Base-by-base conservation (phyloP, 257 asterid genomes). In the Salvia rosmarinus region DNA sequence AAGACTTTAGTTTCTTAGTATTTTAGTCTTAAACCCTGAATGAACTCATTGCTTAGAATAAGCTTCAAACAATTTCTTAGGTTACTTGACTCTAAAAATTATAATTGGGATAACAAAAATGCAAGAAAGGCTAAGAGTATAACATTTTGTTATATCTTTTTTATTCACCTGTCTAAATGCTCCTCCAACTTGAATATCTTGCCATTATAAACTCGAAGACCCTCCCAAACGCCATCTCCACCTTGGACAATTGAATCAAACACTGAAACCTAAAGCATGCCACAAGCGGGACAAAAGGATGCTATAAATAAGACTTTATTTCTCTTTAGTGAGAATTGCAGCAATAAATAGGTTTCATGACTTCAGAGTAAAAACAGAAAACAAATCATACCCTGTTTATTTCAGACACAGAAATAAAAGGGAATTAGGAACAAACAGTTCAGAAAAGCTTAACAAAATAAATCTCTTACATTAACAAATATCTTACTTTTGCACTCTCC, bases 171-270 rank as follows among this genome's bases (percentile, higher is more conserved):
- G 79, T 90, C 96, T 46, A 92, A 81, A 82, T 90, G 96, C 78
- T 92, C 98, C 81, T 90, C 98, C 62, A 92, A 87, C 82, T 92
- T 92, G 64, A 92, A 92, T 73, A 89, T 61, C 82, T 88, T 92
- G 72, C 95, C 92, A 3, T 73, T 56, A 60, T 92, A 92, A 64
- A 92, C 78, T 58, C 96, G 89, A 72, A 92, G 96, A 42, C 96
- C 98, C 76, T 92, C 98, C 96, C 98, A 89, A 75, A 85, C 96
- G 79, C 86, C 95, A 83, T 92, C 98, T 71, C 98, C 98, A 39
- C 96, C 98, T 88, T 92, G 98, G 79, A 90, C 91, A 80, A 90
- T 78, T 16, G 98, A 92, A 84, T 92, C 98, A 71, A 92, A 86
- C 39, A 90, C 95, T 54, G 98, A 90, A 72, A 92, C 92, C 96